phyloP scores from a whole-genome alignment of 805 yeast species.

The Yarrowia alimentaria region DNA sequence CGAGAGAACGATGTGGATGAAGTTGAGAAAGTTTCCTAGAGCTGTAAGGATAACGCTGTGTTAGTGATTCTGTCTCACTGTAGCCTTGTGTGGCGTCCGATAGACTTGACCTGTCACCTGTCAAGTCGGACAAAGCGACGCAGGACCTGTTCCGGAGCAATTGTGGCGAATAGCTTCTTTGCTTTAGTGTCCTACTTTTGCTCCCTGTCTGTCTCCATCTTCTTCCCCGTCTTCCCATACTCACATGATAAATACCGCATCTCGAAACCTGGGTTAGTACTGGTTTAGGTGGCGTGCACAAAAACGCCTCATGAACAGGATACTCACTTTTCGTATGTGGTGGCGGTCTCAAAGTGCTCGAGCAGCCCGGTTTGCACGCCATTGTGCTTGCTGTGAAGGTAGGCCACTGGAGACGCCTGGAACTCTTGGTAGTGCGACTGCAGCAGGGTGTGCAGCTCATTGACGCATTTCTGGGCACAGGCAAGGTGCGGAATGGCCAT shows the following conservation, averaged over 20 bases:
- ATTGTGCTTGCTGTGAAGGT: not conserved
- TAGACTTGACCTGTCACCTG: no score
- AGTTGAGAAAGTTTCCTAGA: not conserved
- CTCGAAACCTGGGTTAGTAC: conserved; percentile 27
- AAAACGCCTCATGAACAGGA: not conserved
- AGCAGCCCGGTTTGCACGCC: not conserved
- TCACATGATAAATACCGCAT: conserved; percentile 28
- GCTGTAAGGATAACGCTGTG: conserved; percentile 9
- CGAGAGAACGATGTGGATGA: conserved; percentile 4
- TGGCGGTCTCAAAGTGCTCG: conserved; percentile 24
- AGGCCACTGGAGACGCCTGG: conserved; percentile 26
- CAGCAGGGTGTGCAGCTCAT: conserved; percentile 18
- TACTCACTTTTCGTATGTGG: conserved; percentile 27
- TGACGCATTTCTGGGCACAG: conserved; percentile 15
- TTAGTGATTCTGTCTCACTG: conserved; percentile 1
- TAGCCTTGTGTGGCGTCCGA: no score
- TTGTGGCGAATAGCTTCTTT: no score
- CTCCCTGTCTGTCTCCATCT: no score
- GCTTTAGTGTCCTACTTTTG: no score
- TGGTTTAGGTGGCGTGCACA: not conserved
- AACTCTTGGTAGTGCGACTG: conserved; percentile 19
- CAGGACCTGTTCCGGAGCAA: no score
- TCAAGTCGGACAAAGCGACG: no score
- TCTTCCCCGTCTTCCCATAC: conserved; percentile 3
- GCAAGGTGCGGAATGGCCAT: conserved; percentile 6